Evolutionary conservation across 1,284 basidiomycete species (phyloP), one percentile per base, ranked within the genome.

Genomic region (Meira miltonrushii): DNA sequence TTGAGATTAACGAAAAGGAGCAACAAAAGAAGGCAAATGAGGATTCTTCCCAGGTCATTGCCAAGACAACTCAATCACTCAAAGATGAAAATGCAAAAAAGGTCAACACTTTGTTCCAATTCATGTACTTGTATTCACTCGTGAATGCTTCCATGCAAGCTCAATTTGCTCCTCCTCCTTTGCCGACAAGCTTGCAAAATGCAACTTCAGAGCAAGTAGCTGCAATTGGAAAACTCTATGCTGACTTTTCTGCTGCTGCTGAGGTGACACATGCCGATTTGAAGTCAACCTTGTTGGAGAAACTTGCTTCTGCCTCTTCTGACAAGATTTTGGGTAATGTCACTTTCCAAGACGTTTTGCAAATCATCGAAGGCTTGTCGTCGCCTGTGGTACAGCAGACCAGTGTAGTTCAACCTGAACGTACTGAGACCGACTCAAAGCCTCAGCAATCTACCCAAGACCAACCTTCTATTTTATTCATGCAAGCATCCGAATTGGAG

Each of bases 151-250:
- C 50, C 13, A 33, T 17, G 38, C 12, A 19, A 53, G 21, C 50
- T 13, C n/a, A 17, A n/a, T 53, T 53, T 38, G 50, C 50, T 8
- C 50, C 50, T 15, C 23, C 37, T 15, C 19, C 50, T n/a, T 5
- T 39, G 38, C 50, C 50, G 6, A 12, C 12, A n/a, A 33, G 23
- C 15, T 25, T 53, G 38, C 21, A 53, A 19, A n/a, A 41, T 17
- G 50, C 50, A n/a, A 53, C 50, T 15, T 39, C 38, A 12, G 21
- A 53, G 28, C 21, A 53, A 19, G 39, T 39, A n/a, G 50, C 28
- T 15, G 50, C 50, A n/a, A 41, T 53, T 41, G 15, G 17, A 12
- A 53, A 53, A 28, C 50, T 53, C 12, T 53, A 53, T 25, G 37
- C 4, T 2, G 50, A 53, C 25, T 53, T 53, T 7, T 39, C 50